These are phyloP conservation scores for Fagopyrum esculentum DNA, from an alignment of 148 eudicot genomes.

Conservation along the genomic window DNA sequence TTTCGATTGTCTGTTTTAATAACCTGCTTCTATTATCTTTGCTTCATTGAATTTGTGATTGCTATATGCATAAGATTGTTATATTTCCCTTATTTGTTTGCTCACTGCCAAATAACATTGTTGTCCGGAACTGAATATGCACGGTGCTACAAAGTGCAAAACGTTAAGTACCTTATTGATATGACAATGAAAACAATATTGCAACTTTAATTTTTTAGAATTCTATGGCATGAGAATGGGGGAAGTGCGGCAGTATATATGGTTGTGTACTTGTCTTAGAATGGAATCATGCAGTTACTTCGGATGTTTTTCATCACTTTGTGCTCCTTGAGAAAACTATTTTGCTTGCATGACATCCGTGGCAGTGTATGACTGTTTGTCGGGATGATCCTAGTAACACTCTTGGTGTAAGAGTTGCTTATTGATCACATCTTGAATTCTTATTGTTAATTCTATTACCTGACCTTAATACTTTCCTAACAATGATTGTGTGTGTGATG, in stretches of 20 bases:
- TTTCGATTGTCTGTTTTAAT: too few relatives aligned
- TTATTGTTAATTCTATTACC: not conserved
- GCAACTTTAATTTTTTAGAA: not conserved
- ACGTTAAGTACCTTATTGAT: not conserved
- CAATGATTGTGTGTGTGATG: slow-evolving; percentile 6
- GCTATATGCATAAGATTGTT: not conserved
- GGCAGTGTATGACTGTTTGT: not conserved
- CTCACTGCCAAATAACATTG: not conserved
- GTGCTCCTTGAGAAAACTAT: not conserved
- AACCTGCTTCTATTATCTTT: not conserved
- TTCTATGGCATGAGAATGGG: not conserved
- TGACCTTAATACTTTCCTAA: slow-evolving; percentile 1
- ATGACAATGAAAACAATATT: not conserved
- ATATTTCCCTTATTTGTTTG: not conserved
- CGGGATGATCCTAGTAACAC: not conserved
- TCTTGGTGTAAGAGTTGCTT: not conserved
- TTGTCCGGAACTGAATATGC: not conserved
- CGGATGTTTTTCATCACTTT: not conserved
- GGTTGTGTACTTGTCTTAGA: not conserved
- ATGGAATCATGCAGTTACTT: not conserved
- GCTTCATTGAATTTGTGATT: not conserved
- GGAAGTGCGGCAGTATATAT: not conserved
- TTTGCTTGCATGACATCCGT: not conserved
- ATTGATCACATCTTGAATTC: not conserved
- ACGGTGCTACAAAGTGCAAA: not conserved